Percentiles rank a stretch among this genome's conserved stretches.
Conservation (phyloP, 208 protist species). For the Trypanosoma melophagium region DNA sequence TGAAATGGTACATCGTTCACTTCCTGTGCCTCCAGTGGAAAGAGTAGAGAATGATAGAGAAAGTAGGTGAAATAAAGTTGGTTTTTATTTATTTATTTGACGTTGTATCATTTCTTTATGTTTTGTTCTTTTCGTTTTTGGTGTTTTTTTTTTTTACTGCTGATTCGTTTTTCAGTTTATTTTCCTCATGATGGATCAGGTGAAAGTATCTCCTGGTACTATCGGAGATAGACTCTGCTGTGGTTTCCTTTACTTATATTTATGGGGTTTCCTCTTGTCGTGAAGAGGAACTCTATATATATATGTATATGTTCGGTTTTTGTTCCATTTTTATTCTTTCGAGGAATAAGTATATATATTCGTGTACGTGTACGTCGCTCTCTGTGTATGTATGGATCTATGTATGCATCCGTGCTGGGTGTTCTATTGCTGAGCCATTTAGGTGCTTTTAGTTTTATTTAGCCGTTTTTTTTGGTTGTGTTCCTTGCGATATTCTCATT, state of each 20-base stretch:
- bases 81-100: conserved; percentile 2
- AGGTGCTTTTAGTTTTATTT: too few relatives aligned
- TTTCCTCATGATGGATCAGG: neutral
- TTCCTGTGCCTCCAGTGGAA: neutral
- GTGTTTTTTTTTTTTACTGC: conserved; percentile 26
- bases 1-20: neutral
- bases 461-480: too few relatives aligned
- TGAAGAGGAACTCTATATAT: too few relatives aligned
- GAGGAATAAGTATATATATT: neutral
- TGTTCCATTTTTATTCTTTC: conserved; percentile 17
- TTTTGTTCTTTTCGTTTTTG: neutral
- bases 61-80: neutral
- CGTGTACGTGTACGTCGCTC: neutral
- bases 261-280: too few relatives aligned
- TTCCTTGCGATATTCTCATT: too few relatives aligned
- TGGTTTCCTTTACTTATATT: too few relatives aligned
- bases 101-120: conserved; percentile 11
- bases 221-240: too few relatives aligned
- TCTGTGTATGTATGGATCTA: neutral
- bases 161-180: neutral
- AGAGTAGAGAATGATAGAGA: neutral
- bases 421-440: too few relatives aligned
- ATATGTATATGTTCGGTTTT: neutral
- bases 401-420: neutral
- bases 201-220: too few relatives aligned